Conservation (phyloP, 768 basidiomycete species). For the Psilocybe cubensis region DNA sequence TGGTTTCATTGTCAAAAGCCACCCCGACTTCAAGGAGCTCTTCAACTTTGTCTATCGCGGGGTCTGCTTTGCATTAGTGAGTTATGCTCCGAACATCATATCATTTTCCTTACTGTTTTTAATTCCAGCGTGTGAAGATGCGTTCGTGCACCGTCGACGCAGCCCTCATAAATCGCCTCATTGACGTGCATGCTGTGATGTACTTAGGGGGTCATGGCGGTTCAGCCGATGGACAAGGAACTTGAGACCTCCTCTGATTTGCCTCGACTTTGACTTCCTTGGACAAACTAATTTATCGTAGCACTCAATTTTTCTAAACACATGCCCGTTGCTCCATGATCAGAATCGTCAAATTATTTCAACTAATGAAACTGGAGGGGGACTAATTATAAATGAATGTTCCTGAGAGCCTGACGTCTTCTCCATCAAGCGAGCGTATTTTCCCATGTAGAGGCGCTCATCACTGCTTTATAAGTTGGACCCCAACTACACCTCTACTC, state of each 20-base stretch:
- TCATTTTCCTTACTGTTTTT: conserved; percentile 4
- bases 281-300: background rate
- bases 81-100: conserved; percentile 17
- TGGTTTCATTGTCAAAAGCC: conserved; percentile 40
- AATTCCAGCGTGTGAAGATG: conserved; percentile 44
- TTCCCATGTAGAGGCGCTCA: conserved; percentile 25
- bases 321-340: background rate
- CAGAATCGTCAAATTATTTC: background rate
- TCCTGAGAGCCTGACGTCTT: conserved; percentile 5
- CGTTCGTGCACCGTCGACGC: conserved; percentile 39
- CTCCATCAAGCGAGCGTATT: conserved; percentile 5
- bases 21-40: conserved; percentile 57
- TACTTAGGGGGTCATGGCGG: conserved; percentile 41
- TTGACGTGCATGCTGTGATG: conserved; percentile 49
- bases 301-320: background rate
- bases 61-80: conserved; percentile 53
- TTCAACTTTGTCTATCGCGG: conserved; percentile 50
- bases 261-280: background rate
- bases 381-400: background rate
- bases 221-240: conserved; percentile 8
- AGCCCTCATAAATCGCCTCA: conserved; percentile 38
- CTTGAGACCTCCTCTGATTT: conserved; percentile 4
- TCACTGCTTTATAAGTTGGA: conserved; percentile 16
- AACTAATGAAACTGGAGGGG: background rate
- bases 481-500: background rate